These are phyloP conservation scores for Vaccinium macrocarpon DNA, from an alignment of 148 eudicot species.

Conservation along the genomic window DNA sequence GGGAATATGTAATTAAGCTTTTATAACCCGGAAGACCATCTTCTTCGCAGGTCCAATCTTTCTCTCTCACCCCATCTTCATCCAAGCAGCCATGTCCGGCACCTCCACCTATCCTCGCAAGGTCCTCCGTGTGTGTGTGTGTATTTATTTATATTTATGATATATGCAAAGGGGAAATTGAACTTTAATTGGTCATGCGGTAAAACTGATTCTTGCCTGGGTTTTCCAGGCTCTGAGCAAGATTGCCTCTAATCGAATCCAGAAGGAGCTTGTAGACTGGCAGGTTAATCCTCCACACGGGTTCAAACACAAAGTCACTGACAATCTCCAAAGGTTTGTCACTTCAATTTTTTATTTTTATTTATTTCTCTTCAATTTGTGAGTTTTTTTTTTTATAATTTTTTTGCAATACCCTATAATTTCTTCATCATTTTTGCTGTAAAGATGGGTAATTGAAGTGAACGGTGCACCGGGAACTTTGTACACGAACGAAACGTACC, in stretches of 20 bases:
- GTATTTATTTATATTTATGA: not conserved
- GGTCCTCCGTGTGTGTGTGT: conserved; percentile 26
- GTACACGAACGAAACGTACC: conserved; percentile 50
- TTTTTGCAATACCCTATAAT: not conserved
- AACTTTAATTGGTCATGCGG: not conserved
- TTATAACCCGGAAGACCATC: too few species aligned
- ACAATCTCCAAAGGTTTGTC: conserved; percentile 56
- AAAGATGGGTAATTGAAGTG: conserved; percentile 73
- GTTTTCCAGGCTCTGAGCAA: conserved; percentile 45
- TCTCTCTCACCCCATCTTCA: conserved; percentile 1
- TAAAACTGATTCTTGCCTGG: not conserved
- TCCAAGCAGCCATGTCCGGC: conserved; percentile 27
- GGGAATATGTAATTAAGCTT: too few species aligned
- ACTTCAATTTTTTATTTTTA: not conserved
- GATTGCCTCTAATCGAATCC: conserved; percentile 62
- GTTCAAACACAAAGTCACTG: conserved; percentile 57
- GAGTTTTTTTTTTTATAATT: not conserved
- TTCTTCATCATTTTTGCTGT: not conserved
- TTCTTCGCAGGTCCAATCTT: not conserved
- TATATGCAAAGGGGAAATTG: not conserved
- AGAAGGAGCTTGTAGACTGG: conserved; percentile 68
- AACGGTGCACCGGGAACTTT: conserved; percentile 62
- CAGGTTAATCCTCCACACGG: conserved; percentile 61
- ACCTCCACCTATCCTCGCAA: conserved; percentile 42
- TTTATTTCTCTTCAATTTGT: not conserved